Evolutionary conservation across 2,329 filamentous ascomycete genomes (phyloP).

Genomic region (Diaporthe sp.): DNA sequence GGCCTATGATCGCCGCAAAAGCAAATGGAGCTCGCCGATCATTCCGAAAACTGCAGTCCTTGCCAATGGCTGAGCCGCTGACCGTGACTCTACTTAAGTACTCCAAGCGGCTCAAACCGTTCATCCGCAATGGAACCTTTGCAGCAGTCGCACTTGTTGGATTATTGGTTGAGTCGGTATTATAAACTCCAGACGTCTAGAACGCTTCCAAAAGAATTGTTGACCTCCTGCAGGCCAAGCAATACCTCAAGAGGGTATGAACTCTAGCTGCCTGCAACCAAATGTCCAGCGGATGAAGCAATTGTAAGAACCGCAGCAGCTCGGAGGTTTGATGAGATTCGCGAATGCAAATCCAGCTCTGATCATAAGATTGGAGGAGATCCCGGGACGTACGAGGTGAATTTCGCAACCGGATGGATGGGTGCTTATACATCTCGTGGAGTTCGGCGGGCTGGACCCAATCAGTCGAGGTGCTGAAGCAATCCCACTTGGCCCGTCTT

Average conservation of each 20-base stretch:
- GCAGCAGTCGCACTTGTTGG: not conserved
- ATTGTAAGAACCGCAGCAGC: not conserved
- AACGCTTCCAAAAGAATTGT: not conserved
- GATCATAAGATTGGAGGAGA: too few species aligned
- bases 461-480: not conserved
- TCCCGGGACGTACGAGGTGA: too few species aligned
- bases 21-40: not conserved
- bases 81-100: not conserved
- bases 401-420: too few species aligned
- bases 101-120: not conserved
- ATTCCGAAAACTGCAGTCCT: not conserved
- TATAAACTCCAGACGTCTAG: not conserved
- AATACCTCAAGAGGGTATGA: not conserved
- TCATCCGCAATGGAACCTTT: not conserved
- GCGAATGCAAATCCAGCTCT: not conserved
- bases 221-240: not conserved
- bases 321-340: not conserved
- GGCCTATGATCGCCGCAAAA: not conserved
- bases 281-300: not conserved
- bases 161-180: not conserved
- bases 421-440: too few species aligned
- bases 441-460: too few species aligned
- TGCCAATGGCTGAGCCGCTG: not conserved
- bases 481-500: not conserved
- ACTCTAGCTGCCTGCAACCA: not conserved